A percentile compares a stretch with the other conserved stretches of the same genome.
These are phyloP conservation scores for Termitomyces titanicus DNA, from an alignment of 768 basidiomycete genomes.

Conservation along the genomic window DNA sequence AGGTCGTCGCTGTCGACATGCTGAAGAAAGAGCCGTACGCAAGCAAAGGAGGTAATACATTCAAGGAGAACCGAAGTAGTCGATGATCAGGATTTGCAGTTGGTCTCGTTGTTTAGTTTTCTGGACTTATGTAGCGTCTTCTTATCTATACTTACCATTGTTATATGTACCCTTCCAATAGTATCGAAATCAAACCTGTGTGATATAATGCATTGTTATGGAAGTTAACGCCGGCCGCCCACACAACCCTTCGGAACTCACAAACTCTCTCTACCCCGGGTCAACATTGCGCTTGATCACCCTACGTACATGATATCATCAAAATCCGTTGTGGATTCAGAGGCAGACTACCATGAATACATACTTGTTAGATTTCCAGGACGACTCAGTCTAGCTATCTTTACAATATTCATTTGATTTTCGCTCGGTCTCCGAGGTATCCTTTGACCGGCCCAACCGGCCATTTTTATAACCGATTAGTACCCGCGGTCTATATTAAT, in stretches of 20 bases:
- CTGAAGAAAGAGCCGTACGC: slow-evolving; percentile 27
- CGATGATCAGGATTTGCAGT: not conserved
- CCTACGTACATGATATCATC: no score
- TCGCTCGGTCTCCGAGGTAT: not conserved
- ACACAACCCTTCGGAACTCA: no score
- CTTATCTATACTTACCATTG: not conserved
- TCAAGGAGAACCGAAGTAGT: not conserved
- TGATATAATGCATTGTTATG: no score
- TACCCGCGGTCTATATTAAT: slow-evolving; percentile 10
- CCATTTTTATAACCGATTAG: slow-evolving; percentile 13
- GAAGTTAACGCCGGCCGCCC: no score
- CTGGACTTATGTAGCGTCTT: not conserved
- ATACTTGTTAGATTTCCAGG: no score
- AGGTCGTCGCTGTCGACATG: slow-evolving; percentile 28
- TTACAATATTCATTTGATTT: not conserved
- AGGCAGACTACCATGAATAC: no score
- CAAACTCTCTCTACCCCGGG: no score
- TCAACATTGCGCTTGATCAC: no score
- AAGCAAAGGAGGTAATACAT: slow-evolving; percentile 13
- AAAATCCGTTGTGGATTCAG: no score
- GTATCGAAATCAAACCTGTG: no score
- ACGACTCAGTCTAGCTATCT: no score
- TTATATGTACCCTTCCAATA: not conserved
- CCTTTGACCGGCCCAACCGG: slow-evolving; percentile 6
- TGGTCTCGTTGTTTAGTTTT: not conserved